Base-by-base conservation (phyloP, 306 rosid species). In the Quercus robur region DNA sequence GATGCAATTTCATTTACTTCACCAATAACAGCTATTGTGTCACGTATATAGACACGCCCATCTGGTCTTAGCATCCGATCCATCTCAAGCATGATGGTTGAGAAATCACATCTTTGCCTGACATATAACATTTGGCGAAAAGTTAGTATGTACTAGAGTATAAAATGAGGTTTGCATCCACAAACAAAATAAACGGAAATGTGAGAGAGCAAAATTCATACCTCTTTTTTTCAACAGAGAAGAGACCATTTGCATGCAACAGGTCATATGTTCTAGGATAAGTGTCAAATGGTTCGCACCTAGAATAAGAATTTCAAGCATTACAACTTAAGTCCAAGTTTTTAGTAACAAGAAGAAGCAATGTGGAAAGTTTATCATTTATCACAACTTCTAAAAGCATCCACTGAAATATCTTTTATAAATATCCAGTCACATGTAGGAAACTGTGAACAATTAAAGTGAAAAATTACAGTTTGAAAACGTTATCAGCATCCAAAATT, bases 251-350 rank as follows among this genome's bases (percentile, higher is more conserved):
- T n/a, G 97, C 97, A 55, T 94, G 94, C 46, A 94, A 69, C 59
- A 94, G 83, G 83, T 92, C 97, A 23, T 94, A 94, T 20, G 99
- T 92, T 88, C 95, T 91, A 30, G 97, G 99, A 78, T 94, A 94
- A 56, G 99, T 91, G 77, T 94, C 97, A 77, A 94, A 92, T 20
- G 99, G 97, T 80, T 94, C 99, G 12, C 99, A 94, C 99, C 99
- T 94, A 21, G 59, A 51, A 51, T 58, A 23, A 75, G 25, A 80
- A 21, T 4, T 55, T 70, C 51, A 71, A 73, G 74, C 81, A 83
- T 84, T 44, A 80, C 7, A 25, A 58, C 52, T 51, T 26, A 68
- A 72, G 21, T 77, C 56, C 63, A 56, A 30, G 19, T 12, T 52
- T 71, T 20, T 59, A 33, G 20, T 63, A 68, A 41, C 55, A 44